phyloP scores from a whole-genome alignment of 2,329 filamentous ascomycete species.

The Calonectria naviculata region DNA sequence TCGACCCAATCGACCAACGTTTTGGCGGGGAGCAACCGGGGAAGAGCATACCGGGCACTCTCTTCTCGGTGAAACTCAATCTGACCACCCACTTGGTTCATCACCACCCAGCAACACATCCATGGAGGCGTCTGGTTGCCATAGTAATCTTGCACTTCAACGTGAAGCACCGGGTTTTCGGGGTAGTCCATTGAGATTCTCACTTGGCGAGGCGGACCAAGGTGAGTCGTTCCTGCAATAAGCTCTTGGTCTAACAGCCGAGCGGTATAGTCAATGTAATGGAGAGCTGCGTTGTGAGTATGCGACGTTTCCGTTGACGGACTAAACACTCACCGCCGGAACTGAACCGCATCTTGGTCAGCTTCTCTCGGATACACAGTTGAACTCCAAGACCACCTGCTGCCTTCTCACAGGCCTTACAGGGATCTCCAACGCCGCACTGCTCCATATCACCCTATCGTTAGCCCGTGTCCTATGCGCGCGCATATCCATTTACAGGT shows the following conservation, averaged over 20 bases:
- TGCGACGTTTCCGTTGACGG: not conserved
- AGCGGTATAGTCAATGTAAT: conserved; percentile 43
- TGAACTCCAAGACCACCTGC: conserved; percentile 39
- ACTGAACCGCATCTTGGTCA: conserved; percentile 43
- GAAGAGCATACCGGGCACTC: conserved; percentile 40
- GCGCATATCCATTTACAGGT: not conserved
- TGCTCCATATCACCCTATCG: not conserved
- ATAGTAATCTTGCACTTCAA: conserved; percentile 41
- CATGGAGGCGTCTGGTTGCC: conserved; percentile 35
- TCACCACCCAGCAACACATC: conserved; percentile 44
- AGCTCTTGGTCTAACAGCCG: conserved; percentile 40
- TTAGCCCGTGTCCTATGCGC: conserved; percentile 15
- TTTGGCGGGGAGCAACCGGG: conserved; percentile 35
- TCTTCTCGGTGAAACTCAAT: conserved; percentile 41
- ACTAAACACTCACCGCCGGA: conserved; percentile 34
- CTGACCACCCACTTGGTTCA: conserved; percentile 38
- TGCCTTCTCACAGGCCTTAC: conserved; percentile 36
- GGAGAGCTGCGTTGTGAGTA: conserved; percentile 36
- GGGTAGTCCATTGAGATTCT: conserved; percentile 40
- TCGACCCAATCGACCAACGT: conserved; percentile 40
- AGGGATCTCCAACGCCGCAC: conserved; percentile 40
- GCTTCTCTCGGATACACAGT: conserved; percentile 40
- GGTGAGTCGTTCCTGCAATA: conserved; percentile 41
- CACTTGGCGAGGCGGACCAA: conserved; percentile 39
- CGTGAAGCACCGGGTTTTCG: conserved; percentile 36